Evolutionary conservation across 139 green algal genomes (phyloP).

Genomic region (Penium margaritaceum): DNA sequence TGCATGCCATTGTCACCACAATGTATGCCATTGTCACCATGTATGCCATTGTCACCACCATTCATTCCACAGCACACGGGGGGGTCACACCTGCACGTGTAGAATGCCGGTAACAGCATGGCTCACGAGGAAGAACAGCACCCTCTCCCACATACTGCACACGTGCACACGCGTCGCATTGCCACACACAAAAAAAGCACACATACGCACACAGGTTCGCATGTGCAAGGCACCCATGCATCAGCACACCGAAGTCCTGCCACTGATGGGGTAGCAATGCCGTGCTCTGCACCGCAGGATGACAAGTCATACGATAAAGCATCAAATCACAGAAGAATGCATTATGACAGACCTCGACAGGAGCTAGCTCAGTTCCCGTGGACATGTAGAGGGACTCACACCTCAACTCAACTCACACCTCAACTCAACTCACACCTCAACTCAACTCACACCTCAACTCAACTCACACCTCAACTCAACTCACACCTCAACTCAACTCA

Average conservation of each 20-base stretch:
- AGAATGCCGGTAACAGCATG: slow-evolving; percentile 33
- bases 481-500: too few species aligned
- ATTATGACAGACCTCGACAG: neutral
- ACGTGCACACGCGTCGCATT: neutral
- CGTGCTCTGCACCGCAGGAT: neutral
- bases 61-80: too few species aligned
- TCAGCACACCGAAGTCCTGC: neutral
- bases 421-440: too few species aligned
- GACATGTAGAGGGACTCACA: too few species aligned
- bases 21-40: neutral
- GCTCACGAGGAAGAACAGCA: slow-evolving; percentile 35
- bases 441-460: too few species aligned
- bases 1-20: neutral
- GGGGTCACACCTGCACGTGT: slow-evolving; percentile 35
- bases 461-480: too few species aligned
- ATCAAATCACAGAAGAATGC: neutral
- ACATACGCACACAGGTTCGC: neutral
- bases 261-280: neutral
- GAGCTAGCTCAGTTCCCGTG: neutral
- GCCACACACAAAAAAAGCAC: neutral
- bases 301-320: neutral
- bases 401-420: too few species aligned
- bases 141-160: slow-evolving; percentile 7
- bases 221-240: neutral
- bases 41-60: too few species aligned